Percentiles rank a stretch among this genome's conserved stretches.
Evolutionary conservation across 2,329 filamentous ascomycete genomes (phyloP).

Genomic region (Alternaria arbusti): DNA sequence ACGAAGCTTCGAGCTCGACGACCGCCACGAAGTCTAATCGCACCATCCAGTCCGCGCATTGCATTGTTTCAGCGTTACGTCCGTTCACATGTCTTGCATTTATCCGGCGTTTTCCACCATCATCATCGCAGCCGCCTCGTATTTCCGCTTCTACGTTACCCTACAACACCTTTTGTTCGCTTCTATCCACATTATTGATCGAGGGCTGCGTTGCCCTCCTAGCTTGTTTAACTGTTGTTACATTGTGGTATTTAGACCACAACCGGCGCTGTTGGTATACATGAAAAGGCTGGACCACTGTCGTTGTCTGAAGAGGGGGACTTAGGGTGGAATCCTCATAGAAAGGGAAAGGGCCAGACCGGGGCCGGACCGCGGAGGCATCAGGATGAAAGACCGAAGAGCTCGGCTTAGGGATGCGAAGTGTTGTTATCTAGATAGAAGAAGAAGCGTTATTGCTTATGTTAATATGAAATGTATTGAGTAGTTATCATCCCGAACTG

Average conservation of each 20-base stretch:
- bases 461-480: constrained; percentile 8
- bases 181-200: constrained; percentile 17
- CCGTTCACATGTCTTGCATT: constrained; percentile 29
- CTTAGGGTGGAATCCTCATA: not conserved
- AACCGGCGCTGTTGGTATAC: constrained; percentile 8
- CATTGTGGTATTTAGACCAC: not conserved
- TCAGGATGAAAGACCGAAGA: not conserved
- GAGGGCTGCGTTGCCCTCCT: constrained; percentile 1
- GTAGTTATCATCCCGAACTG: not conserved
- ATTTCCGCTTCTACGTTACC: constrained; percentile 9
- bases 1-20: constrained; percentile 39
- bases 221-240: constrained; percentile 16
- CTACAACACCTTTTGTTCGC: constrained; percentile 3
- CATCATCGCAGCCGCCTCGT: constrained; percentile 21
- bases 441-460: constrained; percentile 3
- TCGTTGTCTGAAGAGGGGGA: not conserved
- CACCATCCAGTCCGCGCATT: constrained; percentile 2
- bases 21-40: constrained; percentile 44
- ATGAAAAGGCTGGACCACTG: constrained; percentile 7
- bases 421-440: not conserved
- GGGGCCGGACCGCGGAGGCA: not conserved
- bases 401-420: not conserved
- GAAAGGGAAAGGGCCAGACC: constrained; percentile 1
- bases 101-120: constrained; percentile 25
- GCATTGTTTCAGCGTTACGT: constrained; percentile 30